Evolutionary conservation across 2,329 filamentous ascomycete genomes (phyloP).

Genomic region (Aspergillus quadricinctus): DNA sequence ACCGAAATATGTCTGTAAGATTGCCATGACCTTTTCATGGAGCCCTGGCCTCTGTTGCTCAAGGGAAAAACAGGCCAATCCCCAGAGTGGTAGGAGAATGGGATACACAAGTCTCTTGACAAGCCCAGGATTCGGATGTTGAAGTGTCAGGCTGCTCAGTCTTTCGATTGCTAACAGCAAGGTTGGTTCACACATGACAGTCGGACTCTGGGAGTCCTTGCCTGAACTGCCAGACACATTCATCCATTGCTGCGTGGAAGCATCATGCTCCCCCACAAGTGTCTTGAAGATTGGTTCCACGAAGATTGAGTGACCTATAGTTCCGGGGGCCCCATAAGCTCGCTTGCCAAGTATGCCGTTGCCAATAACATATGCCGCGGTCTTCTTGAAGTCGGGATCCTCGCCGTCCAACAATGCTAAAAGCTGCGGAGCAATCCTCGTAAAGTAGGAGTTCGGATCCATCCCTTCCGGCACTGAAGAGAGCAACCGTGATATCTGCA

Average conservation of each 20-base stretch:
- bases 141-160: conserved; percentile 32
- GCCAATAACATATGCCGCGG: conserved; percentile 41
- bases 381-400: conserved; percentile 36
- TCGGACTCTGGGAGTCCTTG: conserved; percentile 3
- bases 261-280: conserved; percentile 30
- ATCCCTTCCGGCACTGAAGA: conserved; percentile 39
- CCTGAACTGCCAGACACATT: background rate
- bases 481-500: conserved; percentile 40
- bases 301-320: conserved; percentile 40
- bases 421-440: conserved; percentile 37
- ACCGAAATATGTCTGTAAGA: conserved; percentile 40
- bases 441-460: conserved; percentile 34
- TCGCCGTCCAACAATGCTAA: conserved; percentile 37
- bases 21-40: conserved; percentile 26
- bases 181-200: conserved; percentile 23
- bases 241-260: conserved; percentile 25
- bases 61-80: conserved; percentile 34
- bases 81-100: conserved; percentile 40
- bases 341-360: conserved; percentile 42
- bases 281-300: conserved; percentile 37
- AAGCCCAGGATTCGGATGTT: conserved; percentile 42
- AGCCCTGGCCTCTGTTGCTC: conserved; percentile 22
- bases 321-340: conserved; percentile 35
- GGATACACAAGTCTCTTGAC: conserved; percentile 39
- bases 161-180: conserved; percentile 32